Conservation (phyloP, 805 yeast species). For the Candida dajiaensis region DNA sequence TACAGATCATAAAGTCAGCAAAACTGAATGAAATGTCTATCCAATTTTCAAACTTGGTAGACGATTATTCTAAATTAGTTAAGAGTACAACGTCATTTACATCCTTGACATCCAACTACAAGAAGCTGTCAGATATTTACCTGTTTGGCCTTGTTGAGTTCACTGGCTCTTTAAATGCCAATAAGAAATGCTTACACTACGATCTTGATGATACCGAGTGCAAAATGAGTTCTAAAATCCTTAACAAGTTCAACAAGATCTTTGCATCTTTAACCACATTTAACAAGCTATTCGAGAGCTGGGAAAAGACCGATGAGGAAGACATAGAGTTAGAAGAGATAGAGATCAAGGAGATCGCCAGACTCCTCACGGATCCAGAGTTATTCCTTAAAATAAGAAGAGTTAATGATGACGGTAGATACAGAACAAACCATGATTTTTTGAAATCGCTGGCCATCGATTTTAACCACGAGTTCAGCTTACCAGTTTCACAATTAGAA, state of each 20-base stretch:
- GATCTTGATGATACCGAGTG: constrained; percentile 71
- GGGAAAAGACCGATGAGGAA: constrained; percentile 26
- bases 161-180: constrained; percentile 42
- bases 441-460: constrained; percentile 9
- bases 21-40: constrained; percentile 15
- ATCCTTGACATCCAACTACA: constrained; percentile 23
- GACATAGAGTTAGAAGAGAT: constrained; percentile 36
- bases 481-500: constrained; percentile 19
- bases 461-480: constrained; percentile 15
- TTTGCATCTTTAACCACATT: constrained; percentile 31
- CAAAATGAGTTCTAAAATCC: constrained; percentile 47
- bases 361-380: constrained; percentile 25
- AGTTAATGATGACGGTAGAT: constrained; percentile 11
- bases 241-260: constrained; percentile 34
- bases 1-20: constrained; percentile 9
- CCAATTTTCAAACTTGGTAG: constrained; percentile 17
- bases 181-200: constrained; percentile 65
- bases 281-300: constrained; percentile 39
- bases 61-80: constrained; percentile 24
- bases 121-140: constrained; percentile 32
- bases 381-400: constrained; percentile 19
- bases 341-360: constrained; percentile 34
- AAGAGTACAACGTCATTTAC: constrained; percentile 16
- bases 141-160: constrained; percentile 48
- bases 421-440: constrained; percentile 17